Conservation (phyloP, 306 rosid species). For the Crataegus laevigata region DNA sequence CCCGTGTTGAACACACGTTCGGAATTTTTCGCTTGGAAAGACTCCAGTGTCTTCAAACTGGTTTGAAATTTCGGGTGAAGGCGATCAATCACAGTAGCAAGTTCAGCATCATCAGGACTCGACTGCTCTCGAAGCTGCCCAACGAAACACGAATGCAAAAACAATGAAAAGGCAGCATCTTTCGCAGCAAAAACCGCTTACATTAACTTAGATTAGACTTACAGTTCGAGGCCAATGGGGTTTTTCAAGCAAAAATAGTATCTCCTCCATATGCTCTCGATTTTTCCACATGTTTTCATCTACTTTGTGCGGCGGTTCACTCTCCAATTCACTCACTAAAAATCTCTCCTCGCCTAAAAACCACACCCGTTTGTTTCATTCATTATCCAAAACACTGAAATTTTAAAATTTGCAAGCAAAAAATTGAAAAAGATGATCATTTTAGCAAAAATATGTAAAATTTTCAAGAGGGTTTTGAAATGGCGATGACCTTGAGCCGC, state of each 20-base stretch:
- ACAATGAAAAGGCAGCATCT: neutral
- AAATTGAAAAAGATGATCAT: neutral
- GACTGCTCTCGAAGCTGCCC: constrained; percentile 61
- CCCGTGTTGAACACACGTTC: constrained; percentile 88
- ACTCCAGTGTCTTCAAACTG: constrained; percentile 48
- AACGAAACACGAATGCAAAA: neutral
- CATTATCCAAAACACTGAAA: neutral
- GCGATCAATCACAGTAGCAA: constrained; percentile 27
- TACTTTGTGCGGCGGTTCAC: constrained; percentile 76
- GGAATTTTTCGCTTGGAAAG: constrained; percentile 76
- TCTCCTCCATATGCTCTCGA: constrained; percentile 83
- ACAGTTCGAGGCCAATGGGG: constrained; percentile 70
- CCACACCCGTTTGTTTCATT: neutral
- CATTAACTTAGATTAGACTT: constrained; percentile 9
- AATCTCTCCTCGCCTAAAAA: constrained; percentile 24
- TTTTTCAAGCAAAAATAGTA: constrained; percentile 56
- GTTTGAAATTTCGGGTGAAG: constrained; percentile 48
- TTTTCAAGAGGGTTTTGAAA: neutral
- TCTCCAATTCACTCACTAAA: constrained; percentile 46
- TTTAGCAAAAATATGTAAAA: neutral
- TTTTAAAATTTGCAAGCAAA: neutral
- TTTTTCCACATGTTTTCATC: constrained; percentile 99
- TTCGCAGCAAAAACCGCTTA: neutral
- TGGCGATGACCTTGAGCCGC: constrained; percentile 45
- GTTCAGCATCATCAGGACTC: constrained; percentile 43